These are phyloP conservation scores for Cutaneotrichosporon sp. DNA, from an alignment of 1,284 basidiomycete genomes.

Conservation along the genomic window DNA sequence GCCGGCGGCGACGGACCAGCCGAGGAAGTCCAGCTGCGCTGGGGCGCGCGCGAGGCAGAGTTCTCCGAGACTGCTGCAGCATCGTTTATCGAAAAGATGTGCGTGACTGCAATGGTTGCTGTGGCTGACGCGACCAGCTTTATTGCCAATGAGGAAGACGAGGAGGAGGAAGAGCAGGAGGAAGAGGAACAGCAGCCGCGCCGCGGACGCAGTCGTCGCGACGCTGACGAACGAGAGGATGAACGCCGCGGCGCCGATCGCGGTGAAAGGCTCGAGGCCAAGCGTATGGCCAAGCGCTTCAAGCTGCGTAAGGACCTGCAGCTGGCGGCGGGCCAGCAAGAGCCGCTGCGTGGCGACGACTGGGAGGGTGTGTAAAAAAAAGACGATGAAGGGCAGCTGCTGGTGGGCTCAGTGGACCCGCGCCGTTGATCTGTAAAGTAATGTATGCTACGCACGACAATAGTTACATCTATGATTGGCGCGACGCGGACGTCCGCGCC, in stretches of 20 bases:
- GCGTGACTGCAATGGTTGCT: slow-evolving; percentile 12
- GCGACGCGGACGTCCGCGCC: not conserved
- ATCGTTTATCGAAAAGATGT: slow-evolving; percentile 42
- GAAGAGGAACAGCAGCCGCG: slow-evolving; percentile 16
- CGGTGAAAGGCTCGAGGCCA: slow-evolving; percentile 8
- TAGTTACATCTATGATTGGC: not conserved
- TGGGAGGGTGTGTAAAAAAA: slow-evolving; percentile 19
- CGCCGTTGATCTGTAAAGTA: not conserved
- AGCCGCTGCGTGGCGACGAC: too few species aligned
- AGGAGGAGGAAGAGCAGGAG: slow-evolving; percentile 21
- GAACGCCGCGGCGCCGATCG: not conserved
- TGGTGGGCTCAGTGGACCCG: too few species aligned
- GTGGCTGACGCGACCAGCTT: slow-evolving; percentile 11
- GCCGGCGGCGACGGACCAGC: not conserved
- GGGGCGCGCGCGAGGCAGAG: slow-evolving; percentile 46
- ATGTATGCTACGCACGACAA: not conserved
- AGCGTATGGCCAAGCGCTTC: slow-evolving; percentile 17
- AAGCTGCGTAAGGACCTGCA: slow-evolving; percentile 33
- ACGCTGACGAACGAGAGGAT: not conserved
- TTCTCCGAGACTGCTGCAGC: slow-evolving; percentile 42
- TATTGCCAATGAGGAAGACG: slow-evolving; percentile 10
- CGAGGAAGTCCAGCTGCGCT: slow-evolving; percentile 34
- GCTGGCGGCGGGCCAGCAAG: slow-evolving; percentile 30
- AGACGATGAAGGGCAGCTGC: too few species aligned
- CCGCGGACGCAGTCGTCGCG: slow-evolving; percentile 3